Evolutionary conservation across 2,329 filamentous ascomycete species (phyloP), one percentile per base, ranked within the genome.

Genomic region (Aspergillus sp.): DNA sequence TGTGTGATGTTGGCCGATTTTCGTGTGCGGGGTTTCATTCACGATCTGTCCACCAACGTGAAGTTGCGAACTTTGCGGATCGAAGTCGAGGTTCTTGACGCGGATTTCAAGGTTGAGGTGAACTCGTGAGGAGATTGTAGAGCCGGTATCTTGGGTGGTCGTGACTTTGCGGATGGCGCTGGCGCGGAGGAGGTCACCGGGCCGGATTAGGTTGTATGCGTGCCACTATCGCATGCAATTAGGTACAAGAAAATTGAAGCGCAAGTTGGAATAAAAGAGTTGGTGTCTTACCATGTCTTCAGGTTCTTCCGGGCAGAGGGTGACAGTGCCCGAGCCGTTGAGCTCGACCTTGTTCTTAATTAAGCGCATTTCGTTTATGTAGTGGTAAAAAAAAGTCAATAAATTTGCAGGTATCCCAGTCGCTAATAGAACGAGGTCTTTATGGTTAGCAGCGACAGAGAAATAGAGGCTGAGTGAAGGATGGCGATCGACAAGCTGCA

Each of bases 141-240:
- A 79, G 41, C 84, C 84, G 6, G 81, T 80, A 25, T 75, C 72
- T 50, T 71, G 62, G 10, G 78, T 77, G 52, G 82, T 79, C n/a
- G 78, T 78, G 4, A 88, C 77, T 51, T 82, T 80, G 42, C 85
- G 83, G 44, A 87, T 72, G 30, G 85, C 83, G 48, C 77, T 80
- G 49, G 83, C 84, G 55, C 79, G 80, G 33, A 88, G 74, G 44
- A 80, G 72, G 59, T 88, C 85, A 52, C 71, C 72, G 4, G 81
- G 77, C 47, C 82, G 78, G 60, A 88, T 85, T 37, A 88, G 76
- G 66, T 88, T 88, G 73, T 84, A 87, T 54, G 82, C 80, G 62
- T 87, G 84, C 85, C 85, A 88, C 82, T 84, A 53, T 33, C 41
- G 37, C 15, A 10, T 32, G 9, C 9, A 19, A 22, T 39, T 22